Evolutionary conservation across 352 stramenopile genomes (phyloP), one percentile per base, ranked within the genome.

Genomic region (Phytophthora crassamura): DNA sequence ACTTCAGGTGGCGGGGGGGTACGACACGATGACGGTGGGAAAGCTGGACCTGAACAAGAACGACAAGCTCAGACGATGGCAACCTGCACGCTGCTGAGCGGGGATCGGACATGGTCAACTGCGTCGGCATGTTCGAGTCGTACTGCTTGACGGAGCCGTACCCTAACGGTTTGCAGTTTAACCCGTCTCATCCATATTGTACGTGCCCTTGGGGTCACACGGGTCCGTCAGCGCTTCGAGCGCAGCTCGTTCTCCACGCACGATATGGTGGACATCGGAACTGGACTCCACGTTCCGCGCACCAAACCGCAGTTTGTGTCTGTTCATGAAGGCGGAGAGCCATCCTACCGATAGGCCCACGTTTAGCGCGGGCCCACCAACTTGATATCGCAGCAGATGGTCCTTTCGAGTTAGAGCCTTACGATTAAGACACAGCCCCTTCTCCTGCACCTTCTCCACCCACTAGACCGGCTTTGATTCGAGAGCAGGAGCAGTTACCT

Each of bases 161-260:
- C n/a, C n/a, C n/a, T n/a, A n/a, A n/a, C n/a, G n/a, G n/a, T n/a
- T 22, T 40, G 32, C 43, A 59, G 20, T 30, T 40, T 11, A 59
- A 18, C 15, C 39, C 52, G 39, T 51, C 30, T 59, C 52, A 20
- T 59, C 39, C 52, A 49, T 59, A 12, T 41, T 59, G 40, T 43
- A 59, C 14, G 42, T 50, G 16, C 43, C 35, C 9, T 10, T 2
- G 10, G 40, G 52, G 15, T 34, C 30, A 14, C 51, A 59, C 11
- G 51, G 40, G 28, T 49, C 52, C 8, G 40, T 59, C 5, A 59
- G 4, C 30, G 32, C 40, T n/a, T 51, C 39, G 4, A 51, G 18
- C 7, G 40, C 16, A 25, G 22, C 5, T 15, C 40, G 40, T 8
- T 18, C 40, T 46, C 28, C 3, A 8, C 39, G 39, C 25, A 45